Percentiles rank a stretch among this genome's conserved stretches.
Conservation (phyloP, 2,329 filamentous ascomycete genomes). For the Penicillium expansum region DNA sequence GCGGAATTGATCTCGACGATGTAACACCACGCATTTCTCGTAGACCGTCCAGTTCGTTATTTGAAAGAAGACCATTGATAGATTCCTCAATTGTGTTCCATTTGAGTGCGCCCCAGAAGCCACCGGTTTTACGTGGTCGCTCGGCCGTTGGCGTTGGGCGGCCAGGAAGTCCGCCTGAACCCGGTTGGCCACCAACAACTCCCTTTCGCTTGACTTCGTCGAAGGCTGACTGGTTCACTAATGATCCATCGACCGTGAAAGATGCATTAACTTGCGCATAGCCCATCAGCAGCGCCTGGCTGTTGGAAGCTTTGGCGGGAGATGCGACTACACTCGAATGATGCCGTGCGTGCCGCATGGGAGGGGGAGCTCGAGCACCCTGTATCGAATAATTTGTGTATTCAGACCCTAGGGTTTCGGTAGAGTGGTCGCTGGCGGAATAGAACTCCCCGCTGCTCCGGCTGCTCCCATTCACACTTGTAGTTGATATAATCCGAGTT, state of each 20-base stretch:
- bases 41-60: slow-evolving; percentile 84
- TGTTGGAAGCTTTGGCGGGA: slow-evolving; percentile 18
- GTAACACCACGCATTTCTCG: slow-evolving; percentile 90
- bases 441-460: slow-evolving; percentile 94
- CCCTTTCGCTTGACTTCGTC: slow-evolving; percentile 95
- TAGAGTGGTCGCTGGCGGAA: slow-evolving; percentile 89
- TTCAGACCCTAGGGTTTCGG: slow-evolving; percentile 88
- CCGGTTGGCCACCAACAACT: slow-evolving; percentile 76
- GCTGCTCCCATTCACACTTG: slow-evolving; percentile 74
- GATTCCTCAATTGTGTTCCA: slow-evolving; percentile 88
- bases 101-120: slow-evolving; percentile 78
- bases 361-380: slow-evolving; percentile 51
- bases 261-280: slow-evolving; percentile 92
- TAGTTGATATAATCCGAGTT: slow-evolving; percentile 69
- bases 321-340: slow-evolving; percentile 43
- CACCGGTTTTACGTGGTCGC: slow-evolving; percentile 62
- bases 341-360: slow-evolving; percentile 41
- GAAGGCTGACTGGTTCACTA: slow-evolving; percentile 85
- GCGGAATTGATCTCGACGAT: slow-evolving; percentile 80
- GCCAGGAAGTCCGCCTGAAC: slow-evolving; percentile 67
- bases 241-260: slow-evolving; percentile 85
- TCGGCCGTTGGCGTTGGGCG: slow-evolving; percentile 51
- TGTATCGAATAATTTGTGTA: slow-evolving; percentile 57
- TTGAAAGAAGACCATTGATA: slow-evolving; percentile 80
- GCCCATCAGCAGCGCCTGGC: slow-evolving; percentile 91